Evolutionary conservation across 148 eudicot species (phyloP).

Genomic region (Nepenthes gracilis): DNA sequence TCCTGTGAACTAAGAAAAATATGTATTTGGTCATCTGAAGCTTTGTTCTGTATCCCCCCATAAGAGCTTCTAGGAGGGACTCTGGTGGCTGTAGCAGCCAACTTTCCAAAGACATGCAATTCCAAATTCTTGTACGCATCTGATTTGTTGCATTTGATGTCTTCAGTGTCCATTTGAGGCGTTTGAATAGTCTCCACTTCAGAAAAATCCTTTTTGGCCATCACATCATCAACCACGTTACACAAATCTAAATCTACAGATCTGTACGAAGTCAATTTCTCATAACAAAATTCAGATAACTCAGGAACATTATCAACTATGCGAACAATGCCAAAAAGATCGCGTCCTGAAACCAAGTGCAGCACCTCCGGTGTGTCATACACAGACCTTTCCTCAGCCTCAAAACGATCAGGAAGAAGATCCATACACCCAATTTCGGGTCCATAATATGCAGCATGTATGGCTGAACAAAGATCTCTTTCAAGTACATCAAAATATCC

Average conservation of each 20-base stretch:
- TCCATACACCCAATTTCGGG: slow-evolving; percentile 64
- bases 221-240: slow-evolving; percentile 14
- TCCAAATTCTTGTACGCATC: slow-evolving; percentile 78
- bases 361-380: slow-evolving; percentile 70
- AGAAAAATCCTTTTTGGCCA: slow-evolving; percentile 8
- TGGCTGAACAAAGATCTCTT: slow-evolving; percentile 72
- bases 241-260: slow-evolving; percentile 11
- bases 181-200: slow-evolving; percentile 5
- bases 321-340: slow-evolving; percentile 79
- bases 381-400: slow-evolving; percentile 89
- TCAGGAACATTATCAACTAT: slow-evolving; percentile 43
- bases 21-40: slow-evolving; percentile 53
- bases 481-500: slow-evolving; percentile 79
- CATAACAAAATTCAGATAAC: slow-evolving; percentile 29
- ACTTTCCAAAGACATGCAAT: slow-evolving; percentile 67
- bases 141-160: slow-evolving; percentile 10
- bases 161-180: slow-evolving; percentile 5
- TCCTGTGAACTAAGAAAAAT: slow-evolving; percentile 46
- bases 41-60: slow-evolving; percentile 25
- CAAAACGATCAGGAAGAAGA: slow-evolving; percentile 82
- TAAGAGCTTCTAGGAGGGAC: slow-evolving; percentile 34
- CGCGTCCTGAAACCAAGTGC: slow-evolving; percentile 93
- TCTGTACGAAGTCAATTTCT: slow-evolving; percentile 28
- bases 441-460: slow-evolving; percentile 85
- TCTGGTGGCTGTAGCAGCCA: slow-evolving; percentile 78